phyloP scores from a whole-genome alignment of 2,329 filamentous ascomycete genomes.

The Nectriaceae sp. region DNA sequence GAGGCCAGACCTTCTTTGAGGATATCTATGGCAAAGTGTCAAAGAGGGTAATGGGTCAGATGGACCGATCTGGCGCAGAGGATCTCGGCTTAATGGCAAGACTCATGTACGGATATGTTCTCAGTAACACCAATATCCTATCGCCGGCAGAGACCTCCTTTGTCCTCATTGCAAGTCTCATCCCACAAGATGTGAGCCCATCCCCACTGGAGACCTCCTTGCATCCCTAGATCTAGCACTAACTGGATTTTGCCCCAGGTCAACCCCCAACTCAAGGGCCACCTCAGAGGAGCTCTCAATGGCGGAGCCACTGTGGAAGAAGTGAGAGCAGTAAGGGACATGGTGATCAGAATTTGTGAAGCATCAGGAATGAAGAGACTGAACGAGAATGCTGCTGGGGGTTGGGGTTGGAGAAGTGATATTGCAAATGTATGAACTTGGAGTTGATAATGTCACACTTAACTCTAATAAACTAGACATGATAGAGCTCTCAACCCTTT shows the following conservation, averaged over 20 bases:
- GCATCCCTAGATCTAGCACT: background rate
- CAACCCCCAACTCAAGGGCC: constrained; percentile 29
- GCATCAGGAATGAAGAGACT: constrained; percentile 27
- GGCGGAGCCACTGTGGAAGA: constrained; percentile 27
- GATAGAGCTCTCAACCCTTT: background rate
- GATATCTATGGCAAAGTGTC: constrained; percentile 27
- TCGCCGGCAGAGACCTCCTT: constrained; percentile 26
- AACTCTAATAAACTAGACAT: too few species aligned
- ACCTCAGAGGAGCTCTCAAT: constrained; percentile 26
- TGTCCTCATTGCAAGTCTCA: constrained; percentile 29
- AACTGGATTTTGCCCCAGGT: constrained; percentile 14
- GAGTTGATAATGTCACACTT: background rate
- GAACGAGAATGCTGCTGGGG: constrained; percentile 16
- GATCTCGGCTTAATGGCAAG: constrained; percentile 27
- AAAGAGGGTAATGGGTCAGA: constrained; percentile 27
- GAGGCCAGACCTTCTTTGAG: constrained; percentile 25
- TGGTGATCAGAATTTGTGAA: constrained; percentile 28
- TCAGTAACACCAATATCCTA: constrained; percentile 27
- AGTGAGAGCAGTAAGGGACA: constrained; percentile 25
- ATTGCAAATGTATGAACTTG: constrained; percentile 23
- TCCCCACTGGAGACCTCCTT: background rate
- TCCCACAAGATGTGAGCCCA: constrained; percentile 28
- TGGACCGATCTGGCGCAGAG: constrained; percentile 26
- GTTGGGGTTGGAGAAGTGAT: constrained; percentile 30
- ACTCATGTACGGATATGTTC: constrained; percentile 27